A percentile compares a stretch with the other conserved stretches of the same genome.
phyloP scores from a whole-genome alignment of 345 rosid species.

The Adansonia digitata region DNA sequence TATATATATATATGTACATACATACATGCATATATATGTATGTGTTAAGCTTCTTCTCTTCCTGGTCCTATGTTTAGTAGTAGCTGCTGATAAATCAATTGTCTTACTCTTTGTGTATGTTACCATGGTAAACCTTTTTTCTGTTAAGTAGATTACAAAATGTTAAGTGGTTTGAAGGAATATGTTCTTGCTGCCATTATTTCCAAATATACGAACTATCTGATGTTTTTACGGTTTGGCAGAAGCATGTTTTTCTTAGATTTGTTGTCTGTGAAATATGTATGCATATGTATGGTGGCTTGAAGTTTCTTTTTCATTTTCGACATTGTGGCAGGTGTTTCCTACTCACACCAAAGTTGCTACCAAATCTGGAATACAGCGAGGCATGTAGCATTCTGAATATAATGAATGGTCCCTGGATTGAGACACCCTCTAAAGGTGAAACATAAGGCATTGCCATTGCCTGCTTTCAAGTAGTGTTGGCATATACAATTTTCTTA shows the following conservation, averaged over 20 bases:
- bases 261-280: background rate
- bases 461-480: background rate
- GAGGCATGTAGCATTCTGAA: constrained; percentile 89
- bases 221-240: background rate
- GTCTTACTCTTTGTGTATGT: background rate
- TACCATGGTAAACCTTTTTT: background rate
- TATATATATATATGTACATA: background rate
- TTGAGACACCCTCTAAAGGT: constrained; percentile 78
- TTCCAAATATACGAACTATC: background rate
- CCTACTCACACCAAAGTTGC: constrained; percentile 83
- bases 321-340: constrained; percentile 54
- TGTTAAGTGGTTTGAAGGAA: background rate
- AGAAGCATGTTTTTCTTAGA: background rate
- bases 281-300: background rate
- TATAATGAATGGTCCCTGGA: constrained; percentile 97
- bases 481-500: background rate
- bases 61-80: background rate
- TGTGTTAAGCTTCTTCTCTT: background rate
- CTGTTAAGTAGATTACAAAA: background rate
- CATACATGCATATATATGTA: too few relatives aligned
- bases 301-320: background rate
- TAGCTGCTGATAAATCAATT: background rate
- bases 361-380: constrained; percentile 80
- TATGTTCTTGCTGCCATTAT: background rate
- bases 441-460: background rate